Conservation (phyloP, 148 eudicot genomes). For the Rhododendron henanense region DNA sequence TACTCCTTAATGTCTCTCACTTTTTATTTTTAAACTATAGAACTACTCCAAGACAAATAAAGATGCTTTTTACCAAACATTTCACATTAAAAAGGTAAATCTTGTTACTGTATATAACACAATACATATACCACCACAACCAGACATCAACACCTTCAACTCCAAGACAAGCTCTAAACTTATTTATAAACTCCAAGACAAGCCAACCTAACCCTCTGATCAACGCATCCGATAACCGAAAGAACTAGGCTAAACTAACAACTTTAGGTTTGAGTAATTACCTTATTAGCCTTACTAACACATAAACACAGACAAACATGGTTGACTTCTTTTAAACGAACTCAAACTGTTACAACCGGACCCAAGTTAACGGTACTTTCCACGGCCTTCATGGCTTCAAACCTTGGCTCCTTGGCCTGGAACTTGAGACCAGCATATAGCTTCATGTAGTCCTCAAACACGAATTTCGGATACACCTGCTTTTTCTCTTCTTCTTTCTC, state of each 20-base stretch:
- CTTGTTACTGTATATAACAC: constrained; percentile 1
- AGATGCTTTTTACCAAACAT: not conserved
- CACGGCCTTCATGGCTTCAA: constrained; percentile 75
- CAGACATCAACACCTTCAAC: not conserved
- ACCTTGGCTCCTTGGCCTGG: constrained; percentile 87
- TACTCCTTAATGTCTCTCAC: not conserved
- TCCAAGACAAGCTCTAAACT: not conserved
- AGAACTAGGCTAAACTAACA: not conserved
- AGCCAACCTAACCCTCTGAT: not conserved
- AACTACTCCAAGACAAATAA: not conserved
- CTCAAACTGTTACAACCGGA: constrained; percentile 48
- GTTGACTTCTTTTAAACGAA: not conserved
- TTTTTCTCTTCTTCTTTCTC: constrained; percentile 38
- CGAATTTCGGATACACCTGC: constrained; percentile 62
- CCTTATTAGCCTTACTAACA: not conserved
- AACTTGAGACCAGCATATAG: constrained; percentile 75
- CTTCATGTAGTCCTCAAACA: constrained; percentile 96
- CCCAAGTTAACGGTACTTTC: constrained; percentile 39
- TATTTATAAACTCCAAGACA: not conserved
- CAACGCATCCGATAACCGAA: not conserved
- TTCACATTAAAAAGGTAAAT: not conserved
- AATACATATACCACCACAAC: constrained; percentile 7
- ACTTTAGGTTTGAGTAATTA: not conserved
- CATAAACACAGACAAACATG: not conserved
- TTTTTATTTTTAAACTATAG: not conserved